Evolutionary conservation across 805 yeast species (phyloP), one percentile per base, ranked within the genome.

Genomic region (Yarrowia alimentaria): DNA sequence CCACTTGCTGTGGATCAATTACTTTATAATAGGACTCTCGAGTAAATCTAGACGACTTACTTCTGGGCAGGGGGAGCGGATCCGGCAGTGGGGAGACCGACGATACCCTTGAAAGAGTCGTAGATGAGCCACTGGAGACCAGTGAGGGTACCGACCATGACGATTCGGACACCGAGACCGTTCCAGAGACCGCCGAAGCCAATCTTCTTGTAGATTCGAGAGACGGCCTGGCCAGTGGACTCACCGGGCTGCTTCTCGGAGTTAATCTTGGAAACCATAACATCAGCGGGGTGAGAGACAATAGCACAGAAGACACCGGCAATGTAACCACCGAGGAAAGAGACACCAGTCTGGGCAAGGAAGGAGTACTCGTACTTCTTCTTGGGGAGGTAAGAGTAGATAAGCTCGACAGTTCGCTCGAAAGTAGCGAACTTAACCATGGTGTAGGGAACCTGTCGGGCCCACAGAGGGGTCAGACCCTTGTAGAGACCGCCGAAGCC

Each of bases 71-170:
- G 47, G 47, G 47, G 47, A 17, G 58, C 76, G 58, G 97, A 97
- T 33, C 51, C 51, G 22, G 96, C 85, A 29, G 98, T 90, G 63
- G 98, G 98, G 60, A 91, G 77, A 6, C 99, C 99, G 54, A 88
- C 80, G 60, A 79, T 78, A 13, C 89, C 95, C 73, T 91, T 91
- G 77, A 91, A 91, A 8, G 96, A 85, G 69, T 93, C 95, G 67
- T 86, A 86, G 54, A 86, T 80, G 64, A 86, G 74, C 94, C 94
- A 86, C 72, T 86, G 95, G 76, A 81, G 79, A 48, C 91, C 91
- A n/a, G 95, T 87, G 65, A 86, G 75, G 3, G 95, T 86, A 72
- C 95, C 95, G 66, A 86, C 79, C 95, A 87, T 86, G 49, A 85
- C 75, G 57, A 86, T 85, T 76, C 95, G 81, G 43, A 84, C 87